phyloP scores from a whole-genome alignment of 768 basidiomycete genomes.

The Solioccasus polychromus region DNA sequence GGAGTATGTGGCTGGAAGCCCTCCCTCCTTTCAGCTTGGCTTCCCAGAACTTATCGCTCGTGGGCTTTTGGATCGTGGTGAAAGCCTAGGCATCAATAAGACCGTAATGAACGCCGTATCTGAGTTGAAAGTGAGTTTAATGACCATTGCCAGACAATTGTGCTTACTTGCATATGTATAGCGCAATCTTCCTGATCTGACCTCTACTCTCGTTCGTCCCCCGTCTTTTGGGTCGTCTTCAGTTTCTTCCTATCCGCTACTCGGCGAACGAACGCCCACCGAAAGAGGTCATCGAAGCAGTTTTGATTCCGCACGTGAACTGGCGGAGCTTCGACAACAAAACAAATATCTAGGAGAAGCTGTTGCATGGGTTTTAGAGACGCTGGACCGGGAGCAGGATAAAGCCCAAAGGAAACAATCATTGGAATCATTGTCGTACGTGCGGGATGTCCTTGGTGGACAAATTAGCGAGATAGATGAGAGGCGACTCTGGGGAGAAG shows the following conservation, averaged over 20 bases:
- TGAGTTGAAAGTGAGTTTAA: slow-evolving; percentile 62
- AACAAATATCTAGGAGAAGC: slow-evolving; percentile 69
- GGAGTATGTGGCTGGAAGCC: slow-evolving; percentile 17
- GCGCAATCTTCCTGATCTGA: slow-evolving; percentile 87
- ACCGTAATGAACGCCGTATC: slow-evolving; percentile 78
- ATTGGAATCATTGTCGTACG: slow-evolving; percentile 72
- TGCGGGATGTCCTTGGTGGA: slow-evolving; percentile 68
- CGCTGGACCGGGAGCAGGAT: slow-evolving; percentile 54
- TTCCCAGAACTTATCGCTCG: slow-evolving; percentile 71
- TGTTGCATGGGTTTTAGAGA: slow-evolving; percentile 71
- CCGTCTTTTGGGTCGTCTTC: slow-evolving; percentile 36
- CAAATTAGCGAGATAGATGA: slow-evolving; percentile 57
- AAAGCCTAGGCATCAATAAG: slow-evolving; percentile 81
- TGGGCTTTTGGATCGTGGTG: slow-evolving; percentile 70
- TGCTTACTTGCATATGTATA: slow-evolving; percentile 28
- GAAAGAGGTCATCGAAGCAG: slow-evolving; percentile 65
- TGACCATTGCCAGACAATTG: neutral
- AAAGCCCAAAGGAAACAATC: slow-evolving; percentile 55
- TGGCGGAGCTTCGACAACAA: slow-evolving; percentile 47
- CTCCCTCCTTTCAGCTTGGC: slow-evolving; percentile 45
- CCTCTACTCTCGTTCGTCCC: slow-evolving; percentile 61
- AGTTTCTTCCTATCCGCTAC: slow-evolving; percentile 56
- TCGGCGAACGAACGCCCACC: slow-evolving; percentile 52
- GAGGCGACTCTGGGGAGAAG: slow-evolving; percentile 60
- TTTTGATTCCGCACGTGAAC: slow-evolving; percentile 69